Evolutionary conservation across 2,329 filamentous ascomycete genomes (phyloP).

Genomic region (Stemphylium beticola): DNA sequence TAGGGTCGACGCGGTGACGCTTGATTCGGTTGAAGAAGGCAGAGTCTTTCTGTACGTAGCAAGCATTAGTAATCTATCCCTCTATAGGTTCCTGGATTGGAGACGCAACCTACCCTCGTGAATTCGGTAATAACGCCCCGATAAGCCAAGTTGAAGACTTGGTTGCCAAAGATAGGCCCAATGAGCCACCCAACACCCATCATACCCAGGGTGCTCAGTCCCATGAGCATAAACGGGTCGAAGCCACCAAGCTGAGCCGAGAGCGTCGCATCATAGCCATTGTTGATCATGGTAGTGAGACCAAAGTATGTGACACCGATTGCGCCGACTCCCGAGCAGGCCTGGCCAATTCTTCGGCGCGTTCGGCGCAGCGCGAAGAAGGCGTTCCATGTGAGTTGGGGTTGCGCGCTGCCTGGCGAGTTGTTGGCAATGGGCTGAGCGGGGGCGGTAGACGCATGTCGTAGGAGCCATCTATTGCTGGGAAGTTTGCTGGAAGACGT

Average conservation of each 20-base stretch:
- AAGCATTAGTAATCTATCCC: not conserved
- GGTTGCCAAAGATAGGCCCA: constrained; percentile 81
- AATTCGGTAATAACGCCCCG: constrained; percentile 74
- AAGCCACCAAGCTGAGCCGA: constrained; percentile 80
- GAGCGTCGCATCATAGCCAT: constrained; percentile 70
- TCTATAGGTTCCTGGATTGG: not conserved
- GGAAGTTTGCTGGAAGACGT: constrained; percentile 12
- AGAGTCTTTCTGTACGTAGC: constrained; percentile 79
- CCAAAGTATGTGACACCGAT: constrained; percentile 67
- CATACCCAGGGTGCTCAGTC: constrained; percentile 76
- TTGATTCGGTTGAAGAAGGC: constrained; percentile 93
- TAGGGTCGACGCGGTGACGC: constrained; percentile 89
- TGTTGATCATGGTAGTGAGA: constrained; percentile 69
- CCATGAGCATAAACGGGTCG: constrained; percentile 86
- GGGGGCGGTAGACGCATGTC: constrained; percentile 35
- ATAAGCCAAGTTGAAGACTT: constrained; percentile 79
- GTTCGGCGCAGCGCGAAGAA: constrained; percentile 91
- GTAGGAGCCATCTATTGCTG: constrained; percentile 13
- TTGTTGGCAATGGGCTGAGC: constrained; percentile 21
- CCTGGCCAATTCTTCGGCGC: constrained; percentile 81
- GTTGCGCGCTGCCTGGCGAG: constrained; percentile 18
- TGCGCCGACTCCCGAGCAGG: constrained; percentile 73
- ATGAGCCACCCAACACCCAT: constrained; percentile 85
- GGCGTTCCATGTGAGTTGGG: constrained; percentile 73
- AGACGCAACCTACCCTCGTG: constrained; percentile 61